Conservation (phyloP, 2,329 filamentous ascomycete genomes). For the Botrytis galanthina region DNA sequence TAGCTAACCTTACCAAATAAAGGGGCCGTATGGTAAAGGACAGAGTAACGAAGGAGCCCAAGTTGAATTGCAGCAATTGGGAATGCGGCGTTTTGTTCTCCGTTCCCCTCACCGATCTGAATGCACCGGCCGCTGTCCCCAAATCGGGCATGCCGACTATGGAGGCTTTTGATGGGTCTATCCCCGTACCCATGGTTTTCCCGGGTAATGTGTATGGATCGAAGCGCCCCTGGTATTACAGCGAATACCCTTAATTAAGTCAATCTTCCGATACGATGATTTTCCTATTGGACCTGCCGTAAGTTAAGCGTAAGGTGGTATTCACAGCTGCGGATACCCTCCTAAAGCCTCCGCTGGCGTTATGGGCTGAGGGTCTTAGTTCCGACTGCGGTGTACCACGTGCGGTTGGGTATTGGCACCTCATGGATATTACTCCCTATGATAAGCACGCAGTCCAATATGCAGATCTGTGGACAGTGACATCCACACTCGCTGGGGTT, state of each 20-base stretch:
- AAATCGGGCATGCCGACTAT: constrained; percentile 29
- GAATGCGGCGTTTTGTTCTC: constrained; percentile 84
- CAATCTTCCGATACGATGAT: constrained; percentile 13
- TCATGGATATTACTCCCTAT: background rate
- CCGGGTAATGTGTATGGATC: constrained; percentile 48
- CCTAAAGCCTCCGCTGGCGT: background rate
- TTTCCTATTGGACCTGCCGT: background rate
- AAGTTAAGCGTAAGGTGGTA: background rate
- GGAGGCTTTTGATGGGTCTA: constrained; percentile 49
- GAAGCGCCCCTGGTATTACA: constrained; percentile 36
- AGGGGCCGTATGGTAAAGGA: constrained; percentile 79
- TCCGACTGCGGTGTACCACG: constrained; percentile 15
- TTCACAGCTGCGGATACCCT: background rate
- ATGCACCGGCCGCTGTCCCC: constrained; percentile 7
- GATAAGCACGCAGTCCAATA: constrained; percentile 8
- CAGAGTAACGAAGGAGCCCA: constrained; percentile 62
- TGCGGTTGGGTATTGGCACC: constrained; percentile 1
- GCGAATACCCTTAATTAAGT: constrained; percentile 19
- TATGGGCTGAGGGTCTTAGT: constrained; percentile 1
- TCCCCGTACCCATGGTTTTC: constrained; percentile 64
- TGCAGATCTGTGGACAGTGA: constrained; percentile 7
- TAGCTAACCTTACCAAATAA: constrained; percentile 12
- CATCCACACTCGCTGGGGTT: constrained; percentile 1
- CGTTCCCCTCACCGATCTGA: constrained; percentile 12
- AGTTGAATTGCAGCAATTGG: constrained; percentile 88